Evolutionary conservation across 768 basidiomycete genomes (phyloP), one percentile per base, ranked within the genome.

Genomic region (Russula sp.): DNA sequence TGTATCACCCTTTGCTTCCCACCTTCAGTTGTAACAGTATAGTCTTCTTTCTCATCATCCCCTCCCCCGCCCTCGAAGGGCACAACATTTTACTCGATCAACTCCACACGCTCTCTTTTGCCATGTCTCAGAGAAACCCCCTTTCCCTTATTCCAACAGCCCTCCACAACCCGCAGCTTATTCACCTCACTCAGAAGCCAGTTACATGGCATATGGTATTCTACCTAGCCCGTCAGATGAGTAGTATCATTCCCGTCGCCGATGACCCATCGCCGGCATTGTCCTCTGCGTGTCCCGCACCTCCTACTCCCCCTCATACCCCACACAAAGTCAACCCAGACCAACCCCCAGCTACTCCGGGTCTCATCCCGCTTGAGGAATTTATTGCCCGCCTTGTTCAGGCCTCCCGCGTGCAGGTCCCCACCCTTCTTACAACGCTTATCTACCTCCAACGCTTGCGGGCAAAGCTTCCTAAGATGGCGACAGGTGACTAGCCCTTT

Each of bases 381-480:
- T 99, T 97, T 73, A 95, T 99, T 72, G 74, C 81, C 58, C 83
- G 84, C 69, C 79, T 98, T 57, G 85, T 93, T 65, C 78, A 84
- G 64, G 80, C 81, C 70, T 90, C 90, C 45, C 90, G 93, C 69
- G 93, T 98, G 51, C 92, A 93, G 72, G 90, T 92, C 7, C 80
- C 92, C 32, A 98, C 94, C 22, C 80, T 99, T 57, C 84, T 97
- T 55, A 84, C 90, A 38, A 97, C 94, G 36, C 80, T 98, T 70
- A 79, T 96, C 66, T 98, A 95, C 76, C 86, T 99, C 65, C 88
- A 95, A 65, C 84, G 96, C 39, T 80, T 99, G 56, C 84, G 86
- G 51, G 71, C 78, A 38, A 93, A 87, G 75, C 76, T 98, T 48
- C 91, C 93, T 4, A 75, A 81, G 34, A 83, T 90, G 75, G 88